Evolutionary conservation across 371 early-diverging fungal genomes (phyloP).

Genomic region (Saksenaea oblongispora): DNA sequence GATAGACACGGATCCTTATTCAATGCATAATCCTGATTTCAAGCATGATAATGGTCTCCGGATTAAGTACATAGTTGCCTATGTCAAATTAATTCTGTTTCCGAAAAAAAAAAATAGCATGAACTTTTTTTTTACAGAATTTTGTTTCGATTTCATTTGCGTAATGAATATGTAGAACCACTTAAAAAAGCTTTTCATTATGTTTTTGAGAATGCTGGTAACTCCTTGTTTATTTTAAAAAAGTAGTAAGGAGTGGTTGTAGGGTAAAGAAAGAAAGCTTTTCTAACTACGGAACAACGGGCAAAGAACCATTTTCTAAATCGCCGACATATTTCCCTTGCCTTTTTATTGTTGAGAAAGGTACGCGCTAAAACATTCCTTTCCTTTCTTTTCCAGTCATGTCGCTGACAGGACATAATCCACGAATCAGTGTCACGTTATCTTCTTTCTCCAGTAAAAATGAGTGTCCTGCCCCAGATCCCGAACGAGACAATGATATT

Average conservation of each 20-base stretch:
- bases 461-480: background rate
- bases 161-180: too few relatives aligned
- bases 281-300: background rate
- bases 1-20: too few relatives aligned
- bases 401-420: constrained; percentile 4
- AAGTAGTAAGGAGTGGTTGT: background rate
- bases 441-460: background rate
- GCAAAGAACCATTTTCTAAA: constrained; percentile 3
- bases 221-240: background rate
- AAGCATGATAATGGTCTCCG: too few relatives aligned
- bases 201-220: background rate
- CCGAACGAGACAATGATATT: background rate
- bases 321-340: constrained; percentile 1
- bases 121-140: too few relatives aligned
- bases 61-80: too few relatives aligned
- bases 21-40: too few relatives aligned
- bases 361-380: background rate
- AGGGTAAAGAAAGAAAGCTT: background rate
- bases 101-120: too few relatives aligned
- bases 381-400: background rate
- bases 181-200: background rate
- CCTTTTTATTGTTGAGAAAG: background rate
- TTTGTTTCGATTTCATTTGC: too few relatives aligned
- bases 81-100: too few relatives aligned
- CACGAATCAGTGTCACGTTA: constrained; percentile 5